Evolutionary conservation across 345 rosid genomes (phyloP).

Genomic region (Salix udensis): DNA sequence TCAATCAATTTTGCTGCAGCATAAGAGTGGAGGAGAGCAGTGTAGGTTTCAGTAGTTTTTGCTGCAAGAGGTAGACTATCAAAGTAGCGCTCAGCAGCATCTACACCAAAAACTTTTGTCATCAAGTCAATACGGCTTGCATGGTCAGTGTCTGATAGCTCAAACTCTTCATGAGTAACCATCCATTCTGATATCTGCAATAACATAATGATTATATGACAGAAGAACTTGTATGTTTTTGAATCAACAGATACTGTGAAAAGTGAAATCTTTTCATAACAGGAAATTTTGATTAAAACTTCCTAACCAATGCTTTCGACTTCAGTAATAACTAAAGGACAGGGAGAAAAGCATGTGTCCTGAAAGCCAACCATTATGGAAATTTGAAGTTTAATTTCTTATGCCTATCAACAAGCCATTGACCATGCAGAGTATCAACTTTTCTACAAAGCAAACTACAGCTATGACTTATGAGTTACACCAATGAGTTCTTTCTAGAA

Average conservation of each 20-base stretch:
- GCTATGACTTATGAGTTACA: neutral
- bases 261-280: neutral
- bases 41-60: slow-evolving; percentile 74
- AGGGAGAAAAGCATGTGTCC: too few relatives aligned
- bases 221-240: neutral
- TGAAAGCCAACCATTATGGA: too few relatives aligned
- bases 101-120: slow-evolving; percentile 80
- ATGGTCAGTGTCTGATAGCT: slow-evolving; percentile 62
- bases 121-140: slow-evolving; percentile 70
- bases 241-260: neutral
- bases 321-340: too few relatives aligned
- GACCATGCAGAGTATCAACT: neutral
- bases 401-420: neutral
- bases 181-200: slow-evolving; percentile 87
- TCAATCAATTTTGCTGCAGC: slow-evolving; percentile 58
- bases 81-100: slow-evolving; percentile 89
- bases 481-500: neutral
- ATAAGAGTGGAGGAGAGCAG: slow-evolving; percentile 85
- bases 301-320: too few relatives aligned
- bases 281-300: neutral
- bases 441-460: neutral
- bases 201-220: slow-evolving; percentile 13
- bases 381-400: neutral
- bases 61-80: slow-evolving; percentile 48
- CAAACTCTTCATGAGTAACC: slow-evolving; percentile 50